Base-by-base conservation (phyloP, 176 grass and related monocot genomes). In the Musa schizocarpa region DNA sequence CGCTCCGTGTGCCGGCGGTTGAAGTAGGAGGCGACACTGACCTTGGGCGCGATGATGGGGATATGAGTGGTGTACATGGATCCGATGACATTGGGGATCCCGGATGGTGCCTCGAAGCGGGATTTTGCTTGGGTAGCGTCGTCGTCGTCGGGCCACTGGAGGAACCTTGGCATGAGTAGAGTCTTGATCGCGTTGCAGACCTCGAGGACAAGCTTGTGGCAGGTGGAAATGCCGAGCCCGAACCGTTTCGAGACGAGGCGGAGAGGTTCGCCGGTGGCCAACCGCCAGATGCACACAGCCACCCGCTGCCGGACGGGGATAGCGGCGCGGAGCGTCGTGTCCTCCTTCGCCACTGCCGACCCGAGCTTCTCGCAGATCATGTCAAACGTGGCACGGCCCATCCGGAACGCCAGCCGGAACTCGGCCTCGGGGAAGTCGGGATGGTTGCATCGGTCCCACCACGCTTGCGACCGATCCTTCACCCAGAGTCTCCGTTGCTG, bases 11-110 rank as follows among this genome's bases (percentile, higher is more conserved):
- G 89, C 1, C 89, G 85, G 1, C 87, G 80, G 85, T 96, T 96
- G 92, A 96, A 96, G 84, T 89, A 96, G 14, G 87, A 80, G 8
- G 92, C 83, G 22, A 96, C 92, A 23, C 77, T 87, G 84, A 92
- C 87, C 81, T 96, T 96, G 63, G 92, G 92, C 34, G 92, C 92
- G 78, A 96, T 96, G 83, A 96, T 96, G 69, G 92, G 92, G 78
- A 96, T 87, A 63, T 92, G 92, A 1, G 92, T 96, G 43, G 92
- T 96, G 77, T 96, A 96, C 89, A 96, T 89, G 73, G 87, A 88
- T 27, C 92, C 92, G 63, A 92, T 76, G 20, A 89, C 78, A 26
- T 75, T 75, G 0, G 80, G 89, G 0, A 96, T 80, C 1, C 89
- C 84, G 11, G 81, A 89, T 13, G 27, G 19, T 0, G 76, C 52